A percentile compares a stretch with the other conserved stretches of the same genome.
Evolutionary conservation across 2,329 filamentous ascomycete species (phyloP).

Genomic region (Diaporthe destruens): DNA sequence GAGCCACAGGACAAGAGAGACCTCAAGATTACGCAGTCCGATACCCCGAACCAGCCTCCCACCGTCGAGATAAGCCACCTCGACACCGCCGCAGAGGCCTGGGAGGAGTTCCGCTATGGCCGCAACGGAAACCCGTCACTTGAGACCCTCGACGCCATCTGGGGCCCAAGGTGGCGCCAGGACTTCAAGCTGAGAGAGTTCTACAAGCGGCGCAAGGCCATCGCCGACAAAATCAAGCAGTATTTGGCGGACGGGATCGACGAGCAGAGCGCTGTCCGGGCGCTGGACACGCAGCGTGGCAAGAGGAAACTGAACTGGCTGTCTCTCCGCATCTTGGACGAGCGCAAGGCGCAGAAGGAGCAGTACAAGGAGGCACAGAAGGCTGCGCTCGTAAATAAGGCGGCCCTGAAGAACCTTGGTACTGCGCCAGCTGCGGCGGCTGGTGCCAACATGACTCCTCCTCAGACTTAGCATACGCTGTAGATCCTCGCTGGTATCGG

Average conservation of each 20-base stretch:
- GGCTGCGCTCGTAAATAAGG: conserved; percentile 41
- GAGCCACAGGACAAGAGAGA: conserved; percentile 27
- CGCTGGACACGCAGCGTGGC: conserved; percentile 53
- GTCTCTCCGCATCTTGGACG: conserved; percentile 52
- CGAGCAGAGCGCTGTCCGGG: conserved; percentile 51
- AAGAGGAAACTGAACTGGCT: conserved; percentile 54
- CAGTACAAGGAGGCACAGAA: conserved; percentile 42
- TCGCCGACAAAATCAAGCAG: conserved; percentile 55
- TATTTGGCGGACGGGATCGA: conserved; percentile 52
- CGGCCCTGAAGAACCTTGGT: conserved; percentile 24
- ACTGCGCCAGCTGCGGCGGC: neutral
- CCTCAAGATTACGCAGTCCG: conserved; percentile 34
- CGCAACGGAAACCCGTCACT: conserved; percentile 53
- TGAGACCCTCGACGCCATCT: conserved; percentile 51
- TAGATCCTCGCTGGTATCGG: neutral
- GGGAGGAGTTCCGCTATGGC: conserved; percentile 54
- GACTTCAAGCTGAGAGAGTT: conserved; percentile 54
- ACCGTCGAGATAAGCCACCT: conserved; percentile 52
- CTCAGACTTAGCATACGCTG: neutral
- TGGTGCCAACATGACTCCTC: neutral
- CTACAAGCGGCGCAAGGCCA: conserved; percentile 55
- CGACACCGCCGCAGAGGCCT: conserved; percentile 53
- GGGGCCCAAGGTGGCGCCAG: conserved; percentile 54
- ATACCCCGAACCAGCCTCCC: conserved; percentile 47
- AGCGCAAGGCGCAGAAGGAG: conserved; percentile 50